phyloP scores from a whole-genome alignment of 805 yeast genomes.

The Clavispora vitiphila region DNA sequence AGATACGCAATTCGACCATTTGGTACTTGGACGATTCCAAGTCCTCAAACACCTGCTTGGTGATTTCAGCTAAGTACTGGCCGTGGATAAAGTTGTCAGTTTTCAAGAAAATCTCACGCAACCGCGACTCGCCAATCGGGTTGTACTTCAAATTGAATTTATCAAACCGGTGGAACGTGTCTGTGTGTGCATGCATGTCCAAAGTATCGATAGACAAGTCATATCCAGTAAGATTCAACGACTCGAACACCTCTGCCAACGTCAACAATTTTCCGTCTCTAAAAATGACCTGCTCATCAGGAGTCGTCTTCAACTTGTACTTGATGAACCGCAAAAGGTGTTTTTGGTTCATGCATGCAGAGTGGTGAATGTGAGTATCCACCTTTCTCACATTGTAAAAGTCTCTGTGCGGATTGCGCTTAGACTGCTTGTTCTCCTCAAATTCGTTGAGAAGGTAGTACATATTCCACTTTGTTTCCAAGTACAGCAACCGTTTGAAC shows the following conservation, averaged over 20 bases:
- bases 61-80: constrained; percentile 83
- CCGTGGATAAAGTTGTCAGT: constrained; percentile 93
- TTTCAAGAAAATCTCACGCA: constrained; percentile 91
- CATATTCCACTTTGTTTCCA: constrained; percentile 96
- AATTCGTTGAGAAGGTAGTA: constrained; percentile 85
- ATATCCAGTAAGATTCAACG: constrained; percentile 86
- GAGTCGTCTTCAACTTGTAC: constrained; percentile 81
- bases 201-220: constrained; percentile 93
- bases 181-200: constrained; percentile 99
- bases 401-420: constrained; percentile 93
- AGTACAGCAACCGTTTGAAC: constrained; percentile 83
- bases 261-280: constrained; percentile 90
- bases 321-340: constrained; percentile 92
- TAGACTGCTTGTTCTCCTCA: constrained; percentile 86
- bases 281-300: constrained; percentile 85
- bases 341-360: constrained; percentile 99
- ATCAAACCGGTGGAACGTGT: constrained; percentile 96
- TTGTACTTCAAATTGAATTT: constrained; percentile 95
- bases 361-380: constrained; percentile 97
- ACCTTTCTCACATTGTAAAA: constrained; percentile 95
- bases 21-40: constrained; percentile 93
- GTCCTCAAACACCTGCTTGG: constrained; percentile 90
- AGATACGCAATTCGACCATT: constrained; percentile 94
- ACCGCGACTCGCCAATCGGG: constrained; percentile 96
- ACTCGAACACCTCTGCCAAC: constrained; percentile 83